Conservation (phyloP, 2,329 filamentous ascomycete species). For the Aspergillus fumigatiaffinis region DNA sequence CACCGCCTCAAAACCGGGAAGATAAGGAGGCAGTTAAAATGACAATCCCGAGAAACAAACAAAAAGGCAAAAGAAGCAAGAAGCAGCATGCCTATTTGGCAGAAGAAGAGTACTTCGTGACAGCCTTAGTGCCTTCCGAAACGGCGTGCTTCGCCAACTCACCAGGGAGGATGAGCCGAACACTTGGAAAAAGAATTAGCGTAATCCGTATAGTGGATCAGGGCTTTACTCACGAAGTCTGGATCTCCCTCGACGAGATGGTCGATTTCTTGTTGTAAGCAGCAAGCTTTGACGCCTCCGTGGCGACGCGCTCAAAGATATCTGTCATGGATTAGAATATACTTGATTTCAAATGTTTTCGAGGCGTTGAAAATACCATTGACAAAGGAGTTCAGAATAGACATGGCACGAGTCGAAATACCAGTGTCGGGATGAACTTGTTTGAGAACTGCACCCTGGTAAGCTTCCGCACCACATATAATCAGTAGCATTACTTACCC, state of each 20-base stretch:
- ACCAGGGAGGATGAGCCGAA: constrained; percentile 94
- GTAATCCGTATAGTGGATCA: background rate
- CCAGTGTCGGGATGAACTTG: constrained; percentile 99
- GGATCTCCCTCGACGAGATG: constrained; percentile 98
- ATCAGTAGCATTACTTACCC: constrained; percentile 56
- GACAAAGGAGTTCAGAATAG: constrained; percentile 99
- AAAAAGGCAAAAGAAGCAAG: constrained; percentile 54
- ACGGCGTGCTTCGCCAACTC: constrained; percentile 99
- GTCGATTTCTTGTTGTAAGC: constrained; percentile 99
- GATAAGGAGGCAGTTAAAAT: constrained; percentile 40
- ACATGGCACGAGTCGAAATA: constrained; percentile 99
- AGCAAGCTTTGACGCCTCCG: constrained; percentile 97
- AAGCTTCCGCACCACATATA: constrained; percentile 14
- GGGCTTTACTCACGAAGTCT: constrained; percentile 69
- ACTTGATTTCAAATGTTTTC: background rate
- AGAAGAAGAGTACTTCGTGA: constrained; percentile 99
- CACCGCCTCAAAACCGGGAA: constrained; percentile 42
- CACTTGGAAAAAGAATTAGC: constrained; percentile 47
- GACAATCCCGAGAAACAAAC: constrained; percentile 54
- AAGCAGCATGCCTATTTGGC: constrained; percentile 76
- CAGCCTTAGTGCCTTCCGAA: constrained; percentile 98
- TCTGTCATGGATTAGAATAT: constrained; percentile 50
- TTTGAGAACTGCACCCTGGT: constrained; percentile 73
- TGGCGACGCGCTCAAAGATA: constrained; percentile 98
- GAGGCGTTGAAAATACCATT: constrained; percentile 65